Base-by-base conservation (phyloP, 106 monocot species). In the Phalaenopsis equestris region DNA sequence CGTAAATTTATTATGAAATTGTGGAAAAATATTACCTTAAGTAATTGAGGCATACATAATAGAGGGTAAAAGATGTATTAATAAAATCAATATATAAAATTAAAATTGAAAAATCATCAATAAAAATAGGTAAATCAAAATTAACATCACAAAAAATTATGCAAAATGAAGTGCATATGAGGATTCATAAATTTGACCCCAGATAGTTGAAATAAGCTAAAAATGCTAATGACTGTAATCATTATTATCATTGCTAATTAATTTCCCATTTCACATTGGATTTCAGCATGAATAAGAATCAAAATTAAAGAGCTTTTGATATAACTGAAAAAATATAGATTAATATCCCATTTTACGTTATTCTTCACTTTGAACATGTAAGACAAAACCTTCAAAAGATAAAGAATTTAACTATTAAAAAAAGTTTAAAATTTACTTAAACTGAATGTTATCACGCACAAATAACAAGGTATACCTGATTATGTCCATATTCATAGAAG, bases 401-500 rank as follows among this genome's bases (percentile, higher is more conserved):
- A 7, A 45, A 45, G 43, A n/a, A 45, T 7, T 19, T 5, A 75
- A 45, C 42, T 18, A 18, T 43, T 49, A 24, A 76, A 30, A 70
- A 18, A 43, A 74, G 43, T n/a, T 2, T 52, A 42, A 49, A 39
- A 76, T 49, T 76, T 5, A 76, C 11, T 23, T 76, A 30, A 76
- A 49, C 52, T 74, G 74, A 14, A 75, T 43, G 41, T 37, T 5
- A 24, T 52, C 21, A 17, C 19, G 73, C 19, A 15, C 23, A 72
- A 67, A 80, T 6, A 70, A 12, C 58, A 39, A 64, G 74, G 12
- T 57, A 79, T 91, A 99, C 99, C 95, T 99, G 76, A 99, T 91
- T 75, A 83, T 82, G 67, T 84, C 88, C 90, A 90, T 87, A 77
- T 99, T 80, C 91, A 93, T 90, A 42, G 95, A 91, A 86, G 82